Evolutionary conservation across 352 stramenopile species (phyloP), one percentile per base, ranked within the genome.

Genomic region (Thraustotheca clavata): DNA sequence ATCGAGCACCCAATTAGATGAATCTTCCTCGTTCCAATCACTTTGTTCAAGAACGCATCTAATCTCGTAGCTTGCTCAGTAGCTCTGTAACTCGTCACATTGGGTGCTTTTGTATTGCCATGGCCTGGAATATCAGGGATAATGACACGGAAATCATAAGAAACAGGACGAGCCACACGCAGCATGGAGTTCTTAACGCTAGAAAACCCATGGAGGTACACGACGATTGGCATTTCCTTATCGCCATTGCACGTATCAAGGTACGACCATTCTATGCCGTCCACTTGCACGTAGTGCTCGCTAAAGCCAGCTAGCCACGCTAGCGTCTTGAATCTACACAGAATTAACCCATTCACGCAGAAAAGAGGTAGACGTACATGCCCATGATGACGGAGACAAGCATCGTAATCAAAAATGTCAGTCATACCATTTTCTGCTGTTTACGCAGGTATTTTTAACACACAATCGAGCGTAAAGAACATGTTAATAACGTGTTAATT

Each of bases 1-100:
- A 91, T 89, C 46, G 77, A 88, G 67, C 79, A 87, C 7, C 82
- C 82, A 18, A 89, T 68, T 7, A 91, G 46, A 46, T 91, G 82
- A n/a, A 91, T 70, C 66, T 83, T 84, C 52, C 76, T 76, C 54
- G 79, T 67, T 4, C 69, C 62, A 26, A 91, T 67, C 20, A 77
- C 73, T 24, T 69, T 73, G 24, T 84, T 62, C 6, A 91, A 60
- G 49, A 91, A 89, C 32, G 73, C 52, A 59, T 88, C 72, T 49
- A 91, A 67, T 1, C 80, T 71, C 14, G 69, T 38, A 14, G 80
- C 78, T 40, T 91, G 82, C 3, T 70, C 69, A 24, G 77, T 74
- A 47, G 82, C 76, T 0, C 72, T 76, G 62, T 86, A 89, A 55
- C 76, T 78, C 11, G 70, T 48, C 39, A 76, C 18, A 4, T 71